Evolutionary conservation across 768 basidiomycete species (phyloP).

Genomic region (Chalciporus pseudorubinellus): DNA sequence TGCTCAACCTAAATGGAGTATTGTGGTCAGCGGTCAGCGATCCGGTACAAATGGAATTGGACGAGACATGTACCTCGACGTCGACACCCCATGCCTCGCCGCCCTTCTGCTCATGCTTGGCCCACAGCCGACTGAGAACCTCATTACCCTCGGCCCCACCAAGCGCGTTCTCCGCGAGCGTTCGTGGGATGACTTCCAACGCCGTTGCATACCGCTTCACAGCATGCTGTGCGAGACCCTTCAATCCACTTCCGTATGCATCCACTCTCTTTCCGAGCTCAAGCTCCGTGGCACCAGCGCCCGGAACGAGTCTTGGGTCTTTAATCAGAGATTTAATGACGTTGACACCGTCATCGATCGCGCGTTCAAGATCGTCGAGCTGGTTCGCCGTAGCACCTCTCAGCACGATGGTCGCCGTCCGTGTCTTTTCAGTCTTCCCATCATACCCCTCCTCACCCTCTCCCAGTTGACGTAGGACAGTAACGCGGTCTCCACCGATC

Average conservation of each 20-base stretch:
- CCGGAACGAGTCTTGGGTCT: slow-evolving; percentile 86
- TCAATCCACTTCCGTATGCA: slow-evolving; percentile 80
- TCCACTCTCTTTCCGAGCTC: slow-evolving; percentile 88
- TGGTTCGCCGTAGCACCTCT: slow-evolving; percentile 94
- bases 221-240: slow-evolving; percentile 90
- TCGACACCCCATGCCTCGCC: slow-evolving; percentile 84
- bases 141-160: slow-evolving; percentile 92
- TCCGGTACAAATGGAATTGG: no score
- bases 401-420: slow-evolving; percentile 91
- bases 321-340: slow-evolving; percentile 92
- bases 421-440: slow-evolving; percentile 62
- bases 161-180: slow-evolving; percentile 92
- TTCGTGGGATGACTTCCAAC: slow-evolving; percentile 89
- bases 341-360: slow-evolving; percentile 95
- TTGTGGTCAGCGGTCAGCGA: background rate
- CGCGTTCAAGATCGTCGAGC: slow-evolving; percentile 93
- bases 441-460: slow-evolving; percentile 66
- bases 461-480: slow-evolving; percentile 84
- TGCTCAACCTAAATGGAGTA: slow-evolving; percentile 57
- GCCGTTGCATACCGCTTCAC: slow-evolving; percentile 88
- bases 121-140: slow-evolving; percentile 84
- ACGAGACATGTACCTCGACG: slow-evolving; percentile 60
- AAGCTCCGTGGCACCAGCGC: slow-evolving; percentile 91
- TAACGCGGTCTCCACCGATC: slow-evolving; percentile 97
- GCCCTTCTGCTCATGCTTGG: slow-evolving; percentile 78